Conservation (phyloP, 495 filamentous ascomycete species). For the Hypoxylon fragiforme region DNA sequence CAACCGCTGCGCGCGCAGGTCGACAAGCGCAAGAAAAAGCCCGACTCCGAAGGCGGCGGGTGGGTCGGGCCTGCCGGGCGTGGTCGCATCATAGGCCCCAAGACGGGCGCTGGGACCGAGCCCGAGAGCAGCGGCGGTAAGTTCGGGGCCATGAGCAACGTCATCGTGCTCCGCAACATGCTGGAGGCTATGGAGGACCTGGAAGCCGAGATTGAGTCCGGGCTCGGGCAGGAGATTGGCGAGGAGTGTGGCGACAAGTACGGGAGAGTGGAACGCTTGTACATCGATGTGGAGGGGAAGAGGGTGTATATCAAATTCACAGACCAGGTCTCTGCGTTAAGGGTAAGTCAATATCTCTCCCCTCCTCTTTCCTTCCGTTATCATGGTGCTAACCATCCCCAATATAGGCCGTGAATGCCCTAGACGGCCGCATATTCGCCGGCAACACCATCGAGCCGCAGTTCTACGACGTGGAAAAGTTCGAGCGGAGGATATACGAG, state of each 20-base stretch:
- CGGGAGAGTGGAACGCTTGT: constrained; percentile 82
- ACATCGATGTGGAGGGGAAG: constrained; percentile 60
- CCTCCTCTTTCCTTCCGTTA: not conserved
- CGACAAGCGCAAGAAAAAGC: constrained; percentile 77
- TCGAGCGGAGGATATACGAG: constrained; percentile 71
- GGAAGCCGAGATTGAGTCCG: constrained; percentile 70
- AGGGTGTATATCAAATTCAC: constrained; percentile 92
- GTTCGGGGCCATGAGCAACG: constrained; percentile 76
- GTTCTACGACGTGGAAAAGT: constrained; percentile 80
- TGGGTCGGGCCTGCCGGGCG: constrained; percentile 68
- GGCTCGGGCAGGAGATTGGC: constrained; percentile 89
- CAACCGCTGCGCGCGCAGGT: constrained; percentile 80
- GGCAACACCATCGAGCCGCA: constrained; percentile 77
- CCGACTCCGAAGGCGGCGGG: constrained; percentile 78
- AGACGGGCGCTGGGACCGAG: constrained; percentile 22
- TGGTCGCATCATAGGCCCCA: constrained; percentile 76
- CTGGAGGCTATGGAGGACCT: constrained; percentile 70
- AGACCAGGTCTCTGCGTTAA: constrained; percentile 73
- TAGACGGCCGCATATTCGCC: constrained; percentile 82
- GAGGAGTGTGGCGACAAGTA: constrained; percentile 90
- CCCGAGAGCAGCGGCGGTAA: constrained; percentile 47
- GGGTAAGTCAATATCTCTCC: constrained; percentile 58
- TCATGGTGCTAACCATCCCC: not conserved
- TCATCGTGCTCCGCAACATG: constrained; percentile 80
- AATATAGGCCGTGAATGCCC: constrained; percentile 80